These are phyloP conservation scores for Alternaria consortialis DNA, from an alignment of 2,329 filamentous ascomycete species.

Conservation along the genomic window DNA sequence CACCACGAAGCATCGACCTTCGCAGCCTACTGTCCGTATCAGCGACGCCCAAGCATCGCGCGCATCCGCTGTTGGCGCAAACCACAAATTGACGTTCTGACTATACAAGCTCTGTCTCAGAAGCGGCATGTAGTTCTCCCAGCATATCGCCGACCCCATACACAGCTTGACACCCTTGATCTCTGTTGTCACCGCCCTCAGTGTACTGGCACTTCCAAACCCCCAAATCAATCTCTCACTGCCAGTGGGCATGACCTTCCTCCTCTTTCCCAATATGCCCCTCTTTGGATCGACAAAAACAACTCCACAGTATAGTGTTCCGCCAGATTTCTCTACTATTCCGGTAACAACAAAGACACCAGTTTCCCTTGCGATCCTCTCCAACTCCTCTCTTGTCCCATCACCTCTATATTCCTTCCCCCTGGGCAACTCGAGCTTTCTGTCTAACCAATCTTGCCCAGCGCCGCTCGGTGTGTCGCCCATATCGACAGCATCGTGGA, in stretches of 20 bases:
- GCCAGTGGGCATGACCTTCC: constrained; percentile 93
- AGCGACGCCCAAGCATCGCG: constrained; percentile 82
- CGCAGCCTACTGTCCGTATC: constrained; percentile 82
- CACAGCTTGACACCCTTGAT: constrained; percentile 83
- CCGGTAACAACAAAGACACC: constrained; percentile 85
- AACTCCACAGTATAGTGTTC: constrained; percentile 83
- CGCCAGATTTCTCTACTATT: constrained; percentile 79
- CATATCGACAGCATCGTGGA: constrained; percentile 79
- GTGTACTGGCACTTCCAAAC: constrained; percentile 79
- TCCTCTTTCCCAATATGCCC: constrained; percentile 81
- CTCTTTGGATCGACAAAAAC: constrained; percentile 80
- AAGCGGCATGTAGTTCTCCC: constrained; percentile 97
- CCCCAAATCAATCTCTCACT: constrained; percentile 88
- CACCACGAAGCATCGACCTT: constrained; percentile 86
- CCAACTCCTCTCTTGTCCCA: constrained; percentile 81
- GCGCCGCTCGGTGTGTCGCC: constrained; percentile 79
- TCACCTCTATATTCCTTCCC: constrained; percentile 66
- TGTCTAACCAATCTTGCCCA: constrained; percentile 75
- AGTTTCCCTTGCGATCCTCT: constrained; percentile 77
- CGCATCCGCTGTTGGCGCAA: constrained; percentile 88
- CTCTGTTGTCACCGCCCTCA: constrained; percentile 79
- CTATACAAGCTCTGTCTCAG: constrained; percentile 83
- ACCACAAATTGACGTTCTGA: constrained; percentile 90
- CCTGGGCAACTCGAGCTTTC: constrained; percentile 63
- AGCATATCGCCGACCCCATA: constrained; percentile 88